Evolutionary conservation across 208 protist species (phyloP).

Genomic region (Tritrichomonas musculus): DNA sequence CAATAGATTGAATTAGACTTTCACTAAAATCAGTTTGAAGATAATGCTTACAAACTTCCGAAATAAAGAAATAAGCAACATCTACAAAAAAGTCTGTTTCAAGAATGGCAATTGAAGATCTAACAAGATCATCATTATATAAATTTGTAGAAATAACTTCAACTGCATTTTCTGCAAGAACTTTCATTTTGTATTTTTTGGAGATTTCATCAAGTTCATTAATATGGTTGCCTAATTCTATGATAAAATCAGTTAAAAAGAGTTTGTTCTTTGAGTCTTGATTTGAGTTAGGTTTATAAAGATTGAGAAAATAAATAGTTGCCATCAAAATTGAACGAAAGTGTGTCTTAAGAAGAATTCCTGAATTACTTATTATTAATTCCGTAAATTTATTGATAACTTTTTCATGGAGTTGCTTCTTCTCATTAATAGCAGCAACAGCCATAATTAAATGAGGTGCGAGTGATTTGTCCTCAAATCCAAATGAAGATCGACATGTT

Average conservation of each 20-base stretch:
- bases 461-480: not conserved
- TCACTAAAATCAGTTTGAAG: not conserved
- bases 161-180: not conserved
- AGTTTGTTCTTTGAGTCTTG: not conserved
- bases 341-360: not conserved
- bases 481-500: not conserved
- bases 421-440: not conserved
- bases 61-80: not conserved
- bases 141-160: not conserved
- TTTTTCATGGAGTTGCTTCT: not conserved
- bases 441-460: not conserved
- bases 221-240: not conserved
- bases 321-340: not conserved
- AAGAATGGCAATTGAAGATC: not conserved
- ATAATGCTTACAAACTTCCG: not conserved
- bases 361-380: not conserved
- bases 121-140: not conserved
- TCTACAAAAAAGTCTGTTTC: not conserved
- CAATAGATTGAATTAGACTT: not conserved
- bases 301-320: no score
- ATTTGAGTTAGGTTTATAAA: not conserved
- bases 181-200: not conserved
- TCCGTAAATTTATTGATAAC: not conserved
- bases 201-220: not conserved
- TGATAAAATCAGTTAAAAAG: not conserved